phyloP scores from a whole-genome alignment of 768 basidiomycete genomes.

The Calocera viscosa region DNA sequence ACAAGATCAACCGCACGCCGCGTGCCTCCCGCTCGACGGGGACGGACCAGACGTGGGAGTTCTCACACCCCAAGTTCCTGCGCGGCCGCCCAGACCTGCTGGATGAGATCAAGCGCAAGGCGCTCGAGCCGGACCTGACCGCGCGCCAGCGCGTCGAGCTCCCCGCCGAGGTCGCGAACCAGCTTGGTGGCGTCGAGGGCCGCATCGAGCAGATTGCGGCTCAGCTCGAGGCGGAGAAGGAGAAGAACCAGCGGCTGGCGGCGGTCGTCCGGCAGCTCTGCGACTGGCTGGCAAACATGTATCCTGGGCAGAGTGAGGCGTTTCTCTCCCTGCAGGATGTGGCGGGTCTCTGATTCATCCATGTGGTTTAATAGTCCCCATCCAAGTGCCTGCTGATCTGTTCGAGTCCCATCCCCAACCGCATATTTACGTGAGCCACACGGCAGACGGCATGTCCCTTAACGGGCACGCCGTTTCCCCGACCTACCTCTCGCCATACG shows the following conservation, averaged over 20 bases:
- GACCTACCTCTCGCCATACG: not conserved
- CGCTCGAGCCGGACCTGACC: constrained; percentile 64
- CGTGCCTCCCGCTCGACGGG: constrained; percentile 70
- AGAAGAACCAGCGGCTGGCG: constrained; percentile 50
- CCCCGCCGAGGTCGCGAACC: constrained; percentile 62
- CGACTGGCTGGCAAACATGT: constrained; percentile 47
- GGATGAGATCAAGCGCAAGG: constrained; percentile 78
- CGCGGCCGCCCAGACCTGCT: constrained; percentile 68
- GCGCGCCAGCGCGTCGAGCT: constrained; percentile 63
- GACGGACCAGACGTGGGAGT: constrained; percentile 78
- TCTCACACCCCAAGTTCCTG: constrained; percentile 76
- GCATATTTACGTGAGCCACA: constrained; percentile 43
- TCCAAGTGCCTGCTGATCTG: constrained; percentile 36
- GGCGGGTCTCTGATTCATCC: constrained; percentile 34
- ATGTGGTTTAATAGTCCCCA: constrained; percentile 8
- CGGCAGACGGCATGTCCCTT: not conserved
- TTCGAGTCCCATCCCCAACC: constrained; percentile 35
- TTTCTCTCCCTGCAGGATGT: constrained; percentile 22
- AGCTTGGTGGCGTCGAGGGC: constrained; percentile 56
- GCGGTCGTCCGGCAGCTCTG: constrained; percentile 47
- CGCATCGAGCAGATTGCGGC: constrained; percentile 48
- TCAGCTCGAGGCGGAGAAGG: constrained; percentile 39
- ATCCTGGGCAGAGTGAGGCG: constrained; percentile 42
- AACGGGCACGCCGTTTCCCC: not conserved
- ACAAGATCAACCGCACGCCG: constrained; percentile 83